Percentiles rank a stretch among this genome's conserved stretches.
Conservation (phyloP, 1,284 basidiomycete genomes). For the Moesziomyces parantarcticus region DNA sequence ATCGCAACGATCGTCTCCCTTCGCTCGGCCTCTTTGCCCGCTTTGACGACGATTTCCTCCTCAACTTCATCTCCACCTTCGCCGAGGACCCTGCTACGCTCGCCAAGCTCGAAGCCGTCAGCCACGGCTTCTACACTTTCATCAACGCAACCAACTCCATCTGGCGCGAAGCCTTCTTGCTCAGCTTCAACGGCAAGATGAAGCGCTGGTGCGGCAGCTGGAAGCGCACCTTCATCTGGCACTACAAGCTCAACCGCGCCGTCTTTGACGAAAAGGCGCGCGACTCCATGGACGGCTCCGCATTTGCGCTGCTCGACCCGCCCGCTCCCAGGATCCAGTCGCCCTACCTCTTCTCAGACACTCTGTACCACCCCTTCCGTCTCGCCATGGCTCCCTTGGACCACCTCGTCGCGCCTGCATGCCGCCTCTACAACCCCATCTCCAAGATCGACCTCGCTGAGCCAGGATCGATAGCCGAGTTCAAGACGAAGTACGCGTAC, state of each 20-base stretch:
- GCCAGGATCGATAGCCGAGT: conserved; percentile 24
- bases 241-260: conserved; percentile 23
- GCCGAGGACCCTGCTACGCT: conserved; percentile 31
- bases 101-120: conserved; percentile 42
- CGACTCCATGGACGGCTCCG: conserved; percentile 25
- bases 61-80: conserved; percentile 47
- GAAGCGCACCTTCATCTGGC: conserved; percentile 55
- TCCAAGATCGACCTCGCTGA: conserved; percentile 41
- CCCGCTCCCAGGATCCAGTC: conserved; percentile 34
- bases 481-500: conserved; percentile 35
- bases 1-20: conserved; percentile 36
- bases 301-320: conserved; percentile 27
- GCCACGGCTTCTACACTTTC: conserved; percentile 51
- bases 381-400: conserved; percentile 53
- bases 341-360: conserved; percentile 58
- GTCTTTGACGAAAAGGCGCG: conserved; percentile 26
- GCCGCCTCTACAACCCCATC: conserved; percentile 43
- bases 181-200: conserved; percentile 43
- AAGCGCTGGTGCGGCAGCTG: conserved; percentile 61
- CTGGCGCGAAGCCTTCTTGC: conserved; percentile 56
- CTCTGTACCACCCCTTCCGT: conserved; percentile 58
- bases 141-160: conserved; percentile 49
- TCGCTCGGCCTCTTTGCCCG: conserved; percentile 49
- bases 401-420: conserved; percentile 33
- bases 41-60: conserved; percentile 55